Base-by-base conservation (phyloP, 106 monocot genomes). In the Phalaenopsis equestris region DNA sequence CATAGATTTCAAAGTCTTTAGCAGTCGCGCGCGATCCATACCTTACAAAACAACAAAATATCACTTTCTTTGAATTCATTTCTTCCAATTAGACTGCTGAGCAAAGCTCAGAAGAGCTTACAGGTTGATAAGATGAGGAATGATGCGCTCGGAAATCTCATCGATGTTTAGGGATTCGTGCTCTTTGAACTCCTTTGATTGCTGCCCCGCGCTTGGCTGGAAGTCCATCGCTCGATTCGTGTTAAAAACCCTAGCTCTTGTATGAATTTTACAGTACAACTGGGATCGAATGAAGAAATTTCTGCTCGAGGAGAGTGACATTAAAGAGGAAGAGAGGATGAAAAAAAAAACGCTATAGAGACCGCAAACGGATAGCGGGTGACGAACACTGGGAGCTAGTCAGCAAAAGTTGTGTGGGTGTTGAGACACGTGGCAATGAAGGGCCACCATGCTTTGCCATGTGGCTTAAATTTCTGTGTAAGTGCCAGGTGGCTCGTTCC, bases 1-100 rank as follows among this genome's bases (percentile, higher is more conserved):
- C 75, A 57, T 81, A 81, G 55, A 81, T 81, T 75, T 81, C 81
- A 43, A 81, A 81, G 56, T 81, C 81, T 75, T 38, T 41, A 23
- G 81, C 55, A 15, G 81, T 75, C 47, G 81, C 81, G 1, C 75
- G 41, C 1, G 42, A 73, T 42, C 74, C 75, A 75, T 81, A 81
- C 42, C 81, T 81, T 21, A 12, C 6, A 39, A 75, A 21, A 1
- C 42, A 81, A 2, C 42, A 41, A 6, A 21, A 48, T 56, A 1
- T n/a, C 41, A 14, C 2, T 21, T 70, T 36, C 6, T 70, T 38
- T 38, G 14, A 8, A 2, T 36, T 70, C 12, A 6, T 24, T 6
- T 9, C 47, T 46, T 46, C 45, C 2, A 8, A 45, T 9, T 5
- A 67, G 23, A 79, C 8, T 8, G n/a, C 0, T 14, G 5, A 5